A percentile compares a stretch with the other conserved stretches of the same genome.
These are phyloP conservation scores for Lupinus albus DNA, from an alignment of 306 rosid species.

Conservation along the genomic window DNA sequence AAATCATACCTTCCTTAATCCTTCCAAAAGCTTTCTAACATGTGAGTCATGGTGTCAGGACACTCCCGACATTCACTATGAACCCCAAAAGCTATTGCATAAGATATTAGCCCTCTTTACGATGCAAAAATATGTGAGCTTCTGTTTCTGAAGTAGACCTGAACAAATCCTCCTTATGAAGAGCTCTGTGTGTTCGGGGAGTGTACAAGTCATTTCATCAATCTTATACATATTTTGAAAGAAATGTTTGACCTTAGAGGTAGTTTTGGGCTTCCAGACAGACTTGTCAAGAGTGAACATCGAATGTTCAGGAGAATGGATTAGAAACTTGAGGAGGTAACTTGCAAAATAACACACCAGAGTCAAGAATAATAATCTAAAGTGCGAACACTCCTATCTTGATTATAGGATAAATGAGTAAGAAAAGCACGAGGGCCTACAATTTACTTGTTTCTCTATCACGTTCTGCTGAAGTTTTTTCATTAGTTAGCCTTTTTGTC, in stretches of 20 bases:
- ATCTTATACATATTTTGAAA: background rate
- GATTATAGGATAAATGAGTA: background rate
- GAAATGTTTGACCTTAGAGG: background rate
- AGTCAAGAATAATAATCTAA: background rate
- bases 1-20: background rate
- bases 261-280: background rate
- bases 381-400: background rate
- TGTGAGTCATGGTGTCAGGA: background rate
- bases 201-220: conserved; percentile 1
- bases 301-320: background rate
- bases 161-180: background rate
- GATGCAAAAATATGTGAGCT: background rate
- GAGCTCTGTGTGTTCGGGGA: background rate
- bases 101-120: conserved; percentile 1
- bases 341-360: background rate
- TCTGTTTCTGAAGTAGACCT: conserved; percentile 2
- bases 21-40: background rate
- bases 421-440: background rate
- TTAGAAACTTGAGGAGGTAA: background rate
- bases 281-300: background rate
- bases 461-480: conserved; percentile 3
- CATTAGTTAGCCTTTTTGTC: background rate
- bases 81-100: background rate
- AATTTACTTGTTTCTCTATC: conserved; percentile 2
- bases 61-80: background rate